A percentile compares a stretch with the other conserved stretches of the same genome.
Evolutionary conservation across 2,329 filamentous ascomycete genomes (phyloP).

Genomic region (Pseudogymnoascus destructans): DNA sequence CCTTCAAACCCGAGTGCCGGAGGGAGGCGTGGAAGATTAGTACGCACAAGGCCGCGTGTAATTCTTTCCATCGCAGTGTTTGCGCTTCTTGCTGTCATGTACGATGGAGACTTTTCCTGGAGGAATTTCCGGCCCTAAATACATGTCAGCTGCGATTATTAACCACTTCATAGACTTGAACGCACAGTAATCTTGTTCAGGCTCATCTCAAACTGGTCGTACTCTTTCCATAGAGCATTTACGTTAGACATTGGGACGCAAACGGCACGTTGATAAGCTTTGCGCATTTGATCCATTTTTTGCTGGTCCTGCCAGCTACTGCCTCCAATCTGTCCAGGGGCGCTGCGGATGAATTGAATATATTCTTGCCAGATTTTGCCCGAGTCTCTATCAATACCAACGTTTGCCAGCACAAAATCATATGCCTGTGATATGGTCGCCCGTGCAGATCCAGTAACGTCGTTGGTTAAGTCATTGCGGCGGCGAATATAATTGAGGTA

Average conservation of each 20-base stretch:
- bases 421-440: conserved; percentile 74
- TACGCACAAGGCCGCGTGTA: conserved; percentile 60
- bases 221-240: conserved; percentile 88
- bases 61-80: conserved; percentile 86
- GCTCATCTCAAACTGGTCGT: conserved; percentile 89
- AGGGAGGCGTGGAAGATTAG: conserved; percentile 66
- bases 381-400: conserved; percentile 84
- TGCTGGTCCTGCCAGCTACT: conserved; percentile 91
- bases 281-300: conserved; percentile 89
- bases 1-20: conserved; percentile 79
- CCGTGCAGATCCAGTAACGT: conserved; percentile 63
- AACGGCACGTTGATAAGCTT: conserved; percentile 84
- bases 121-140: conserved; percentile 81
- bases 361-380: conserved; percentile 90
- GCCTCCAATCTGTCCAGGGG: conserved; percentile 74
- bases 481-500: conserved; percentile 94
- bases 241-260: conserved; percentile 73
- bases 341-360: conserved; percentile 80
- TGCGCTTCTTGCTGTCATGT: conserved; percentile 90
- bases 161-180: conserved; percentile 14
- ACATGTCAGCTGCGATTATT: conserved; percentile 17
- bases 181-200: conserved; percentile 82
- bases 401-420: conserved; percentile 78
- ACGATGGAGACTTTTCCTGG: conserved; percentile 80
- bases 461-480: conserved; percentile 73